These are phyloP conservation scores for Pittosporum tobira DNA, from an alignment of 129 eudicot genomes.

Conservation along the genomic window DNA sequence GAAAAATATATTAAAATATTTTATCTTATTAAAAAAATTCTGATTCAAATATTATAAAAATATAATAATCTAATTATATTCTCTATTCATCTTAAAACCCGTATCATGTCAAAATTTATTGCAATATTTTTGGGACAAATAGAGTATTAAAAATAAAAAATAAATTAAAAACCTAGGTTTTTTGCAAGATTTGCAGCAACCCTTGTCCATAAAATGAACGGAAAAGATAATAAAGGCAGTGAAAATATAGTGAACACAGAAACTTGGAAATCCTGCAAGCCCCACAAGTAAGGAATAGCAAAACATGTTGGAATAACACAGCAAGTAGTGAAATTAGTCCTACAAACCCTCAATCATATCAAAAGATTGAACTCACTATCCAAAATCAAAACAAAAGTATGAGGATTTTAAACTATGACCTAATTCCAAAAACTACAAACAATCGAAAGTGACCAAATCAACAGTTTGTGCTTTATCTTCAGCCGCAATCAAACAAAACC, in stretches of 20 bases:
- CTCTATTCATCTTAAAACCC: too few relatives aligned
- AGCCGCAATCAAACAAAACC: neutral
- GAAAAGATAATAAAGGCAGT: neutral
- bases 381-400: neutral
- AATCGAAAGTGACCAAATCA: neutral
- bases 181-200: neutral
- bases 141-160: neutral
- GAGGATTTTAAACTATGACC: neutral
- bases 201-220: neutral
- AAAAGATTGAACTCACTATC: too few relatives aligned
- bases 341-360: neutral
- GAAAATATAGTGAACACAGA: neutral
- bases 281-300: neutral
- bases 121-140: neutral
- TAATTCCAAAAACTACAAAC: neutral
- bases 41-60: neutral
- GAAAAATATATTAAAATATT: too few relatives aligned
- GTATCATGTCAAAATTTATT: too few relatives aligned
- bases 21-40: neutral
- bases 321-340: neutral
- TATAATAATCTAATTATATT: too few relatives aligned
- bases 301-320: neutral
- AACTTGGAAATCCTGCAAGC: slow-evolving; percentile 1
- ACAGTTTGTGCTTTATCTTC: neutral
- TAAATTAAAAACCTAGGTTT: neutral